phyloP scores from a whole-genome alignment of 2,329 filamentous ascomycete species.

The Aureobasidium subglaciale region DNA sequence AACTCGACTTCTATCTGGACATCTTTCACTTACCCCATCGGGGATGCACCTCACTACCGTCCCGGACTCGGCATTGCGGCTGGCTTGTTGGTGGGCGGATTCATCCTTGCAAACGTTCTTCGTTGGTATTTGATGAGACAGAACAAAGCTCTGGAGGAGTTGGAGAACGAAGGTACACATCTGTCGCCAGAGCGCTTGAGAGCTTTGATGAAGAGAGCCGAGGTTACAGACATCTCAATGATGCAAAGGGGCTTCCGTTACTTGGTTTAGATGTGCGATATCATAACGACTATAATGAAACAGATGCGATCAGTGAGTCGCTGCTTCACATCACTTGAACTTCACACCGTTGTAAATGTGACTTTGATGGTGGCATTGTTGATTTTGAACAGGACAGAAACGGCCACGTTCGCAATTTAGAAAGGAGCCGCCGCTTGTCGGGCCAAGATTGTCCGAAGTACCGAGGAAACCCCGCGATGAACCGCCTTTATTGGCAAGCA shows the following conservation, averaged over 20 bases:
- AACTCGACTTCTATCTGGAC: conserved; percentile 62
- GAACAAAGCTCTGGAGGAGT: conserved; percentile 44
- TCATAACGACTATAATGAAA: neutral
- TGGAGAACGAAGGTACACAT: conserved; percentile 43
- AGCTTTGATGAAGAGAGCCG: conserved; percentile 44
- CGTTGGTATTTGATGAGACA: conserved; percentile 30
- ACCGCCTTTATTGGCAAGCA: neutral
- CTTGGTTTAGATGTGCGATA: conserved; percentile 30
- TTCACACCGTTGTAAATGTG: neutral
- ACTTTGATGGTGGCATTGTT: neutral
- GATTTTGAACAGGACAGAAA: neutral
- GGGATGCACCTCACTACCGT: conserved; percentile 24
- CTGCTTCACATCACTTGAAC: neutral
- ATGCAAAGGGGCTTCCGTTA: conserved; percentile 52
- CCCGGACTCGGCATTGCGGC: conserved; percentile 30
- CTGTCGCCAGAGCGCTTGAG: conserved; percentile 42
- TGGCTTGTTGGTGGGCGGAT: conserved; percentile 24
- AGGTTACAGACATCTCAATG: conserved; percentile 45
- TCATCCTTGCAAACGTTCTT: conserved; percentile 24
- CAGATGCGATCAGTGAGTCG: neutral
- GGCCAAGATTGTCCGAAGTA: neutral
- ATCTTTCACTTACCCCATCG: conserved; percentile 32
- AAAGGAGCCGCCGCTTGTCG: neutral
- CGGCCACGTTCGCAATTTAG: neutral
- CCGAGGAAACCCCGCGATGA: neutral